Conservation (phyloP, 2,329 filamentous ascomycete species). For the Didymella lethalis region DNA sequence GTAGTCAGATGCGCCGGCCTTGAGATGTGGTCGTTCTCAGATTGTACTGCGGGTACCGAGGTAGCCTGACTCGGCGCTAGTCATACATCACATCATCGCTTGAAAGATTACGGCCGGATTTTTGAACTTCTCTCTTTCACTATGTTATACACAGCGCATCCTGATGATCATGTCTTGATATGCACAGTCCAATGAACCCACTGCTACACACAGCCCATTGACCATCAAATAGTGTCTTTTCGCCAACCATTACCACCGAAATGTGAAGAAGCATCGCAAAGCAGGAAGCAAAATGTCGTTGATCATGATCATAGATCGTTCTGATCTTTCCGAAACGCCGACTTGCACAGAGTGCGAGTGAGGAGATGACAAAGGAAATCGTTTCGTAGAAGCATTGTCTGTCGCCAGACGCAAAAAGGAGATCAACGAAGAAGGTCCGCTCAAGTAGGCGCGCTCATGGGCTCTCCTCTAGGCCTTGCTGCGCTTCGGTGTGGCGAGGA, state of each 20-base stretch:
- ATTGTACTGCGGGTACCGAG: slow-evolving; percentile 6
- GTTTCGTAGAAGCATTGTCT: not conserved
- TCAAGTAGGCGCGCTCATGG: not conserved
- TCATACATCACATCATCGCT: slow-evolving; percentile 6
- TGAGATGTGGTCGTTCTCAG: slow-evolving; percentile 4
- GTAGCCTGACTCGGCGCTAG: slow-evolving; percentile 11
- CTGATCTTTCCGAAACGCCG: slow-evolving; percentile 22
- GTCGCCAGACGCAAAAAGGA: not conserved
- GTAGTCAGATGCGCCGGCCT: not conserved
- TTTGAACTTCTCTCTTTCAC: slow-evolving; percentile 8
- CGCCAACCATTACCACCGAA: slow-evolving; percentile 25
- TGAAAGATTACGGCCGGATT: not conserved
- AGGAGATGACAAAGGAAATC: slow-evolving; percentile 17
- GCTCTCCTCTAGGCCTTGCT: slow-evolving; percentile 31
- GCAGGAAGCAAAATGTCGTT: slow-evolving; percentile 10
- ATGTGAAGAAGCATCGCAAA: slow-evolving; percentile 3
- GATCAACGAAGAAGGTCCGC: not conserved
- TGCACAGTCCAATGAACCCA: slow-evolving; percentile 24
- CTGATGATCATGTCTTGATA: slow-evolving; percentile 26
- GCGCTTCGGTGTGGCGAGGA: slow-evolving; percentile 52
- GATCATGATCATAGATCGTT: slow-evolving; percentile 21
- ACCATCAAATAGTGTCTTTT: slow-evolving; percentile 16
- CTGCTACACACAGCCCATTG: slow-evolving; percentile 22
- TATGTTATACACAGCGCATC: slow-evolving; percentile 29
- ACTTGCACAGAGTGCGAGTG: not conserved